A percentile compares a stretch with the other conserved stretches of the same genome.
Evolutionary conservation across 257 asterid genomes (phyloP).

Genomic region (Nicotiana tomentosiformis): DNA sequence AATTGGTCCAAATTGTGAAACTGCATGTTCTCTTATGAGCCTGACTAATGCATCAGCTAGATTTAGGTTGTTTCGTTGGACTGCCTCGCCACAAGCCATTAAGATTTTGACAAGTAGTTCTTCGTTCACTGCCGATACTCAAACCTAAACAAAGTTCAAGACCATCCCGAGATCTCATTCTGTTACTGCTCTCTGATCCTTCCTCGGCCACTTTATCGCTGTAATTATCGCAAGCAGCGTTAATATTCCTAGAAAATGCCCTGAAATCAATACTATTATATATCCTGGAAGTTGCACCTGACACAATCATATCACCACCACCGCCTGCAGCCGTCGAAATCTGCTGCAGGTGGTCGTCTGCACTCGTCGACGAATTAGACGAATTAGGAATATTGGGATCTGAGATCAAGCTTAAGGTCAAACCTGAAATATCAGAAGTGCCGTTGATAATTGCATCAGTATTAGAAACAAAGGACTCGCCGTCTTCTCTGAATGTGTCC

Average conservation of each 20-base stretch:
- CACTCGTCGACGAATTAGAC: neutral
- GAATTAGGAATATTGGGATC: neutral
- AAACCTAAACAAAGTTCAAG: neutral
- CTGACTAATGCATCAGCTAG: too few species aligned
- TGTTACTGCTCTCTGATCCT: constrained; percentile 21
- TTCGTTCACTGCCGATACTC: constrained; percentile 35
- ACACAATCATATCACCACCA: neutral
- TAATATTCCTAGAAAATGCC: constrained; percentile 51
- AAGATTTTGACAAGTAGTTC: constrained; percentile 62
- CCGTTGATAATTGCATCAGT: neutral
- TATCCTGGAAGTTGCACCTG: neutral
- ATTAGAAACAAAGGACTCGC: neutral
- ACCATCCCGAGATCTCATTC: constrained; percentile 27
- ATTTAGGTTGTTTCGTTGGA: constrained; percentile 25
- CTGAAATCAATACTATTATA: constrained; percentile 32
- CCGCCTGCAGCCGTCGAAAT: neutral
- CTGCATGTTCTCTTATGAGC: constrained; percentile 4
- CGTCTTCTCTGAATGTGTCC: neutral
- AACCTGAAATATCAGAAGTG: neutral
- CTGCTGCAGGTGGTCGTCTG: neutral
- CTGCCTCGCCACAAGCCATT: constrained; percentile 69
- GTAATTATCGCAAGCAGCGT: constrained; percentile 28
- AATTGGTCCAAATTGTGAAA: neutral
- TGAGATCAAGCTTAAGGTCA: neutral
- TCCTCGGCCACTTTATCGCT: neutral